Conservation (phyloP, 177 flowering plant genomes). For the Vitis hybrid region DNA sequence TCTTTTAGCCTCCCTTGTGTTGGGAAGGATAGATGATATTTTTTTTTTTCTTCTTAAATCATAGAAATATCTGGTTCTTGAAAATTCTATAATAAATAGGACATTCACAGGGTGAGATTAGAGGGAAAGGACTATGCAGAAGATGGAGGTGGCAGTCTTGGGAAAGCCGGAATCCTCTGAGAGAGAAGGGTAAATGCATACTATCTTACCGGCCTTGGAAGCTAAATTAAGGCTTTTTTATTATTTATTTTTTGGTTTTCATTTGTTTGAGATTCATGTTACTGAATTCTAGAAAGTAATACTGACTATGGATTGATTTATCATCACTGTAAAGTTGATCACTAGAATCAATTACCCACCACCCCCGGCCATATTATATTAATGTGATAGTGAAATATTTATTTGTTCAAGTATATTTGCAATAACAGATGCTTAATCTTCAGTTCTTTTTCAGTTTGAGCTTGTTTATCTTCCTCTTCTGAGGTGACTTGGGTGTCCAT, state of each 20-base stretch:
- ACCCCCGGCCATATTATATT: neutral
- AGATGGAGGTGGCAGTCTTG: neutral
- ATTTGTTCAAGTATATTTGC: constrained; percentile 13
- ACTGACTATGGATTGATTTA: constrained; percentile 7
- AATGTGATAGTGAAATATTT: constrained; percentile 11
- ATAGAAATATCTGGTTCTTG: neutral
- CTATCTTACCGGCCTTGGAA: neutral
- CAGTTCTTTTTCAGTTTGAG: neutral
- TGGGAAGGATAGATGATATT: neutral
- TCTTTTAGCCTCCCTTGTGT: no score
- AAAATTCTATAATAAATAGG: neutral
- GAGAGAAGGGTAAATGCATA: neutral
- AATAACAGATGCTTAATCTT: constrained; percentile 2
- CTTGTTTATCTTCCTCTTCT: no score
- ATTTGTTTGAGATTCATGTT: neutral
- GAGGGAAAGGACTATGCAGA: neutral
- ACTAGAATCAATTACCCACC: constrained; percentile 9
- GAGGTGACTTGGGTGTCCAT: no score
- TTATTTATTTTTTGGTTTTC: neutral
- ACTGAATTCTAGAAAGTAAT: neutral
- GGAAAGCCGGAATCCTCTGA: neutral
- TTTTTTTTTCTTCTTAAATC: neutral
- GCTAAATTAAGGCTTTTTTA: neutral
- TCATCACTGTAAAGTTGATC: constrained; percentile 18
- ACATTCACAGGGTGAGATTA: neutral